Percentiles rank a stretch among this genome's conserved stretches.
Conservation (phyloP, 148 eudicot genomes). For the Vaccinium myrtillus region DNA sequence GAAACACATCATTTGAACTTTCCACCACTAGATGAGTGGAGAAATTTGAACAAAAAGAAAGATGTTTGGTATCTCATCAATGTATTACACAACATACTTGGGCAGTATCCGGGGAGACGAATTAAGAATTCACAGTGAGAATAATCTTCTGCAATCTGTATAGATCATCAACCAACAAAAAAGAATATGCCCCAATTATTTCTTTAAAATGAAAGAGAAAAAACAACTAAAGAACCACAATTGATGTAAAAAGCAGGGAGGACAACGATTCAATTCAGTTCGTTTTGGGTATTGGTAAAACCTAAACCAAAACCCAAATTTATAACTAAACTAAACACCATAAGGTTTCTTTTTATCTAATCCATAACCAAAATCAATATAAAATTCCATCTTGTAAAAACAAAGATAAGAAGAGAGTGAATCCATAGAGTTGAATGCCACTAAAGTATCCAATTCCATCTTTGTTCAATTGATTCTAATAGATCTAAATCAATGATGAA, state of each 20-base stretch:
- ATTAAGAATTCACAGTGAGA: slow-evolving; percentile 95
- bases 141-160: slow-evolving; percentile 97
- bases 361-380: no score
- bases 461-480: no score
- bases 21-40: not conserved
- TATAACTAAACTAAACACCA: no score
- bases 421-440: no score
- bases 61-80: not conserved
- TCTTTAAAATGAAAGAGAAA: not conserved
- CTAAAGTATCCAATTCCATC: no score
- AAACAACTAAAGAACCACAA: not conserved
- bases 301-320: no score
- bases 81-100: slow-evolving; percentile 60
- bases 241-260: not conserved
- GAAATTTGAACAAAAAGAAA: not conserved
- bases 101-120: slow-evolving; percentile 99
- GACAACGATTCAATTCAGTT: no score
- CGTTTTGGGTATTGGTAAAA: no score
- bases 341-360: no score
- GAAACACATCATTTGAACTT: not conserved
- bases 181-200: not conserved
- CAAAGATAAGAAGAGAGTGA: no score
- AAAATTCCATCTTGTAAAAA: no score
- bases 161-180: not conserved
- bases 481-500: no score